Evolutionary conservation across 306 rosid species (phyloP).

Genomic region (Fragaria ananassa): DNA sequence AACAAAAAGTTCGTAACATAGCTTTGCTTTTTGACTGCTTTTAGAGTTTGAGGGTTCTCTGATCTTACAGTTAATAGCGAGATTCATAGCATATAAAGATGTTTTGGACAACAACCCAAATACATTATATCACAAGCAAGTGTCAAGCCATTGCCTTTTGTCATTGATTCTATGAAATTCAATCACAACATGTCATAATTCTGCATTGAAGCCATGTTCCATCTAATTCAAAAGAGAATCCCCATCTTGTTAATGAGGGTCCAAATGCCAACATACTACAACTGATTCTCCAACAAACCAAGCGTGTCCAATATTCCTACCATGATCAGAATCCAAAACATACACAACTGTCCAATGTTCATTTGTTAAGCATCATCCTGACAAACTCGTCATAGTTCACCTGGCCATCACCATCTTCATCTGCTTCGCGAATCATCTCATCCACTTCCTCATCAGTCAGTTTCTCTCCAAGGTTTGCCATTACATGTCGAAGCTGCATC

Average conservation of each 20-base stretch:
- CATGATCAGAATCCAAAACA: not conserved
- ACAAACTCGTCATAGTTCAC: conserved; percentile 35
- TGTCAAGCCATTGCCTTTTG: not conserved
- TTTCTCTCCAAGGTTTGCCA: conserved; percentile 29
- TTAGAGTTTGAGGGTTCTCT: no score
- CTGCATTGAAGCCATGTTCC: not conserved
- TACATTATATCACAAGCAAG: not conserved
- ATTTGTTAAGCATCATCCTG: conserved; percentile 30
- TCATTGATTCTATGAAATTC: not conserved
- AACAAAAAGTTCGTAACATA: no score
- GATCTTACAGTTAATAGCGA: no score
- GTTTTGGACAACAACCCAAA: not conserved
- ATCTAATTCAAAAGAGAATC: not conserved
- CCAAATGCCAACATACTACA: conserved; percentile 5
- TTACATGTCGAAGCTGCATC: conserved; percentile 29
- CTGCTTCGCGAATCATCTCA: conserved; percentile 31
- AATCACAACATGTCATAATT: conserved; percentile 6
- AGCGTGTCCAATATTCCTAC: not conserved
- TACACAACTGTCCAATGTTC: not conserved
- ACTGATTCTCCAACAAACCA: conserved; percentile 5
- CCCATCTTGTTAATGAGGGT: conserved; percentile 1
- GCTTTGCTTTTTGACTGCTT: no score
- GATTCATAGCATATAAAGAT: not conserved
- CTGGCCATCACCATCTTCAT: conserved; percentile 31
- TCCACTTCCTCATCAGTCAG: conserved; percentile 32